Conservation (phyloP, 1,139 yeast genomes). For the Debaryomyces udenii region DNA sequence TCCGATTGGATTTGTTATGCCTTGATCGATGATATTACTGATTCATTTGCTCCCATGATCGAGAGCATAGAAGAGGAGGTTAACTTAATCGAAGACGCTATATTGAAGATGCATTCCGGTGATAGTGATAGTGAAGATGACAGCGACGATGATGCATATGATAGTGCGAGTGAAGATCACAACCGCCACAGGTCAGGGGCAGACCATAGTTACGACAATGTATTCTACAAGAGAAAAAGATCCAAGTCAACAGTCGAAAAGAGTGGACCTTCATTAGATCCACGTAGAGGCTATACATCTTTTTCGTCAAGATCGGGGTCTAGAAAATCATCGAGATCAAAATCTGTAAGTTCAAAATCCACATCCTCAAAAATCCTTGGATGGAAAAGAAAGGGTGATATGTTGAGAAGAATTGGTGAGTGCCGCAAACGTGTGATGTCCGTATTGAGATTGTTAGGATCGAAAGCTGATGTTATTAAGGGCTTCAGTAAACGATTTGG, state of each 20-base stretch:
- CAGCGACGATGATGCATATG: conserved; percentile 39
- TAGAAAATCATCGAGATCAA: conserved; percentile 14
- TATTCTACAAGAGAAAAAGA: conserved; percentile 42
- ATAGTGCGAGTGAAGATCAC: conserved; percentile 29
- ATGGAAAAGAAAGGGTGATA: conserved; percentile 92
- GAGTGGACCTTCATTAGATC: conserved; percentile 14
- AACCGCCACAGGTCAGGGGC: conserved; percentile 16
- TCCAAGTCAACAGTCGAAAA: conserved; percentile 45
- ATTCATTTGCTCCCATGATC: conserved; percentile 95
- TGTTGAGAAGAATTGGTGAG: conserved; percentile 93
- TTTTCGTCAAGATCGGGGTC: conserved; percentile 21
- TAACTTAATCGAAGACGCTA: conserved; percentile 87
- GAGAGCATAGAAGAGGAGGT: conserved; percentile 93
- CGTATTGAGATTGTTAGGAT: conserved; percentile 76
- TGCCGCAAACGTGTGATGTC: conserved; percentile 95
- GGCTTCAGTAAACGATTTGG: conserved; percentile 91
- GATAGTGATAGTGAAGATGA: conserved; percentile 48
- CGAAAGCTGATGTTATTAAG: conserved; percentile 94
- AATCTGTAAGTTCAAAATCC: conserved; percentile 27
- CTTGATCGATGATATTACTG: conserved; percentile 93
- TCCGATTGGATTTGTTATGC: conserved; percentile 99
- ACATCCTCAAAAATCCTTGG: conserved; percentile 63
- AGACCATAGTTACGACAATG: conserved; percentile 19
- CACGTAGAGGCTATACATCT: conserved; percentile 3
- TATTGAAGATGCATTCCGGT: conserved; percentile 80